Base-by-base conservation (phyloP, 2,329 filamentous ascomycete genomes). In the Rosellinia necatrix region DNA sequence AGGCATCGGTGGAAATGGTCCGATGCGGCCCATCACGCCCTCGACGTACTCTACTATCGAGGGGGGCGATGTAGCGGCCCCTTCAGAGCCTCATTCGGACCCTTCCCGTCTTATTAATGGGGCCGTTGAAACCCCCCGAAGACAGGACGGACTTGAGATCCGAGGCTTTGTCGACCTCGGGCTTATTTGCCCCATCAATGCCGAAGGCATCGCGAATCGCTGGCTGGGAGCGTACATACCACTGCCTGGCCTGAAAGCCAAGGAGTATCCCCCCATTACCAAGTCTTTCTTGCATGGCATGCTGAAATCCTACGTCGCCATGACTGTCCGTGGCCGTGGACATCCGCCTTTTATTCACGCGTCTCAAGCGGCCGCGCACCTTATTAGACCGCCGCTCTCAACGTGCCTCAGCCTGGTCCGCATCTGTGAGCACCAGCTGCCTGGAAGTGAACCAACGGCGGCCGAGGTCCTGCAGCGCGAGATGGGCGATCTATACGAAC, bases 161-260 rank as follows among this genome's bases (percentile, higher is more conserved):
- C 63, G 73, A 21, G 64, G 75, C 42, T 78, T 78, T 48, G 64
- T 68, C 4, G 32, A 50, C 10, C 52, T 72, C 2, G 69, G 74
- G 10, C 70, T 82, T 6, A 54, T 74, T 0, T 79, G 77, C 53
- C 75, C 76, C 2, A 78, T 81, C 58, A 72, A 79, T 42, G 74
- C 72, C 0, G 74, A 78, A 21, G 73, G 74, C 13, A 79, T 81
- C 44, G 72, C 70, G 10, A 79, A 77, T 35, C 77, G 78, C 9
- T 82, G 78, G 79, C 65, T 81, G 22, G 74, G 78, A 27, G 66
- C 74, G 1, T 80, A 75, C 30, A 74, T 81, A 4, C 78, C 78
- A 0, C 54, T 75, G 0, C 72, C 76, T 0, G 75, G 73, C 2
- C 77, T 81, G 44, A 69, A 60, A 3, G 52, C 70, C 27, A 81